These are phyloP conservation scores for Ballota nigra DNA, from an alignment of 257 asterid genomes.

Conservation along the genomic window DNA sequence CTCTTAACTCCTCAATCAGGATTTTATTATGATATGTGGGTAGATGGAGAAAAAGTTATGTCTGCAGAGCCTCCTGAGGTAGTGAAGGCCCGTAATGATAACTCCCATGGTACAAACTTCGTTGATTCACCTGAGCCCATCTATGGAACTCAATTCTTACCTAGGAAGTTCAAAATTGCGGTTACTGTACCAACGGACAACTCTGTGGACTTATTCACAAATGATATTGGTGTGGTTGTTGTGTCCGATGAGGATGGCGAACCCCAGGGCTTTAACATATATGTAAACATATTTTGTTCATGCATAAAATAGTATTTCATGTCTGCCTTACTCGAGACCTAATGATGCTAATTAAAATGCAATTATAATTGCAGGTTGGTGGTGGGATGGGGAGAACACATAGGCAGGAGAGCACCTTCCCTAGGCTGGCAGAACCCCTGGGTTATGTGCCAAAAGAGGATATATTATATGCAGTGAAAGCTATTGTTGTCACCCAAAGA, in stretches of 20 bases:
- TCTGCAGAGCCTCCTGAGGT: constrained; percentile 94
- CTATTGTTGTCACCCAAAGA: constrained; percentile 90
- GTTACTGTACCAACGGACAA: constrained; percentile 93
- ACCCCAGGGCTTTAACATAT: constrained; percentile 90
- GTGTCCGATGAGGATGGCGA: constrained; percentile 80
- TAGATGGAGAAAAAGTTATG: constrained; percentile 86
- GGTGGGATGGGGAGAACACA: constrained; percentile 99
- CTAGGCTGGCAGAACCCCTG: constrained; percentile 86
- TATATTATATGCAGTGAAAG: constrained; percentile 84
- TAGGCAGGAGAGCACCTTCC: constrained; percentile 76
- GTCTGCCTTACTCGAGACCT: neutral
- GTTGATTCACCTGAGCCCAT: constrained; percentile 93
- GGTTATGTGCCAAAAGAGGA: constrained; percentile 97
- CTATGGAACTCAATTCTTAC: constrained; percentile 96
- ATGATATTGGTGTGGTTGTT: constrained; percentile 86
- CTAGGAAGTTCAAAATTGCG: constrained; percentile 94
- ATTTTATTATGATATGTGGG: constrained; percentile 97
- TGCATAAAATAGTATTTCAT: neutral
- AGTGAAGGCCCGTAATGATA: constrained; percentile 82
- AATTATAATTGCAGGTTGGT: constrained; percentile 71
- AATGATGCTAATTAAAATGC: constrained; percentile 1
- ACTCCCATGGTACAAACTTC: constrained; percentile 89
- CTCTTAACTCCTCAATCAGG: constrained; percentile 97
- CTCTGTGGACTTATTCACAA: constrained; percentile 91
- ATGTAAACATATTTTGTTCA: constrained; percentile 47